Evolutionary conservation across 2,329 filamentous ascomycete species (phyloP), one percentile per base, ranked within the genome.

Genomic region (Talaromyces sp.): DNA sequence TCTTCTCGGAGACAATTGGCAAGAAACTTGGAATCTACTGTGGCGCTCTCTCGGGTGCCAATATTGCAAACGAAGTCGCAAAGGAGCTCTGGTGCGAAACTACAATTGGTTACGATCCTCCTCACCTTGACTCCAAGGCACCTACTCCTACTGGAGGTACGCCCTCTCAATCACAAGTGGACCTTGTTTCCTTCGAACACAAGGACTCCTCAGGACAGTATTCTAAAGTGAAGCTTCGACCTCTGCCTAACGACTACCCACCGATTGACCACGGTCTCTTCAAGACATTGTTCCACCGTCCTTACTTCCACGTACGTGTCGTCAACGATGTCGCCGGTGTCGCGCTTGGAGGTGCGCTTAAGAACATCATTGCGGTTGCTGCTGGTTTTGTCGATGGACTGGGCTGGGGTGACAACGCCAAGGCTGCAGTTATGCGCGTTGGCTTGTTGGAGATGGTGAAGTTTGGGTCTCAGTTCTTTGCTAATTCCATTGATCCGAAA

Each of bases 381-480:
- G 93, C 95, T 37, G 95, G 95, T 65, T 99, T 96, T 78, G 93
- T 98, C 52, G 92, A 97, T 69, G 95, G 95, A 41, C 87, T 94
- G 67, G 94, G 94, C 69, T 99, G 95, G 94, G 95, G 95, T 73
- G 93, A 98, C 82, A 99, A 98, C 72, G 94, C 94, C 70, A 98
- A 99, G 82, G 93, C 95, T n/a, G 95, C 95, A 54, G 89, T 99
- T 67, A 98, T 99, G 92, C 91, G 95, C 49, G 90, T 98, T 22
- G 95, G 95, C 8, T 87, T 99, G 54, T 85, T 97, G 71, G 95
- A 99, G 81, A 97, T 97, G 90, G 92, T 98, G 73, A 90, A 91
- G 75, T 99, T 99, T 71, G 94, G 94, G 69, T 92, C 93, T 78
- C 88, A 90, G 72, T 99, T 98, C 83, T 99, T 98, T 76, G 87